These are phyloP conservation scores for Cokeromyces recurvatus DNA, from an alignment of 371 early-diverging fungal genomes.

Conservation along the genomic window DNA sequence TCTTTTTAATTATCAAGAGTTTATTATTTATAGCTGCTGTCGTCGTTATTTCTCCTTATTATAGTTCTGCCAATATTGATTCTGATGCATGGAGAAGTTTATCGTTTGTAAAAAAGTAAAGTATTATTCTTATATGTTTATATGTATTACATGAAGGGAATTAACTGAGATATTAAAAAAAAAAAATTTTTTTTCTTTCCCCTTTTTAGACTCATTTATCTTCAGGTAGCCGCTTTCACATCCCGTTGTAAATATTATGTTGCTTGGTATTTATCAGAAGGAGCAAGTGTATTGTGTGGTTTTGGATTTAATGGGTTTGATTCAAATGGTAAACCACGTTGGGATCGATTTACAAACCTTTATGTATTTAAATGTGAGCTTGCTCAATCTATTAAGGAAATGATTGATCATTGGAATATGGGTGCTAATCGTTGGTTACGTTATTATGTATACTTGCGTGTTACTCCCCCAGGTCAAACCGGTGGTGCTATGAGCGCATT, in stretches of 20 bases:
- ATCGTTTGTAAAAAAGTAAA: slow-evolving; percentile 6
- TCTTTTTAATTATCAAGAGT: slow-evolving; percentile 23
- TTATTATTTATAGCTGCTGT: slow-evolving; percentile 28
- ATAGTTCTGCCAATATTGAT: slow-evolving; percentile 27
- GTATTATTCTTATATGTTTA: not conserved
- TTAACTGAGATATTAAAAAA: too few species aligned
- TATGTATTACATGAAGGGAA: too few species aligned
- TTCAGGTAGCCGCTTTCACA: slow-evolving; percentile 57
- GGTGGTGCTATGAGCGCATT: slow-evolving; percentile 52
- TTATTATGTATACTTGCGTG: slow-evolving; percentile 69
- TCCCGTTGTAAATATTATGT: slow-evolving; percentile 77
- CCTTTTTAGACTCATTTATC: slow-evolving; percentile 37
- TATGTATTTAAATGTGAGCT: slow-evolving; percentile 62
- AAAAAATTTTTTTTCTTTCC: not conserved
- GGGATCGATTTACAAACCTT: slow-evolving; percentile 66
- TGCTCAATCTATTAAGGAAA: slow-evolving; percentile 58
- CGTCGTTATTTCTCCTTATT: slow-evolving; percentile 26
- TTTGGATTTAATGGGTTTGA: slow-evolving; percentile 75
- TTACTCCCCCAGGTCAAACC: slow-evolving; percentile 48
- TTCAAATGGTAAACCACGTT: slow-evolving; percentile 35
- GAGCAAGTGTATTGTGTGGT: slow-evolving; percentile 71
- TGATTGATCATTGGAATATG: slow-evolving; percentile 82
- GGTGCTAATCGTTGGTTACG: slow-evolving; percentile 80
- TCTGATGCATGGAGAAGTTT: slow-evolving; percentile 1
- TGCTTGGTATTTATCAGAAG: slow-evolving; percentile 82